Evolutionary conservation across 202 grass and related monocot genomes (phyloP).

Genomic region (Setaria viridis): DNA sequence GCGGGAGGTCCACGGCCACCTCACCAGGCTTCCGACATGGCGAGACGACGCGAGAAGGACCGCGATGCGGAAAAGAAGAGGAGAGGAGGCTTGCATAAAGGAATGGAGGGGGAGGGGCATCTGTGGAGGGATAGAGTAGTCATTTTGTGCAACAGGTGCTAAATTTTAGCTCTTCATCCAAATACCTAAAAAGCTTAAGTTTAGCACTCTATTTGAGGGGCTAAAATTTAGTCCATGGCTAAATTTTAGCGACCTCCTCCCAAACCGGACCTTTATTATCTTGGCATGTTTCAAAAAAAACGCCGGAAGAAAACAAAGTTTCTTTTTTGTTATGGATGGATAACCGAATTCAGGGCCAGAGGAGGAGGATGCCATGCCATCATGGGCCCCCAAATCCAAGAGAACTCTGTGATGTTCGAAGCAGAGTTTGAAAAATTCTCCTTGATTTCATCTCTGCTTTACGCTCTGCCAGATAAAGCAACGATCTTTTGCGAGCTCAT

Average conservation of each 20-base stretch:
- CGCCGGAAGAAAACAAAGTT: background rate
- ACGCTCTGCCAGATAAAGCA: constrained; percentile 12
- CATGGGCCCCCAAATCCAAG: constrained; percentile 7
- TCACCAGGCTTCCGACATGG: constrained; percentile 15
- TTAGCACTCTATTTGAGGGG: too few relatives aligned
- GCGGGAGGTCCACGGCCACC: constrained; percentile 66
- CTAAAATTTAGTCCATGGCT: too few relatives aligned
- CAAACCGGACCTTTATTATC: background rate
- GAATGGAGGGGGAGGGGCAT: too few relatives aligned
- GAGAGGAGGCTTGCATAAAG: too few relatives aligned
- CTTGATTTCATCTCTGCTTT: constrained; percentile 33
- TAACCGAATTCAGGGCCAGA: background rate
- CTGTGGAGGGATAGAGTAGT: too few relatives aligned
- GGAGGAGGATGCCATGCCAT: constrained; percentile 10
- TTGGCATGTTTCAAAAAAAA: background rate
- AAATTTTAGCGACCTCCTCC: too few relatives aligned
- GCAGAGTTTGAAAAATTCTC: background rate
- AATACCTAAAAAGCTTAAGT: too few relatives aligned
- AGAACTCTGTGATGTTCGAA: background rate
- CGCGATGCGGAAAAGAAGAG: too few relatives aligned
- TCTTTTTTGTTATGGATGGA: constrained; percentile 7
- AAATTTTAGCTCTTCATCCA: too few relatives aligned
- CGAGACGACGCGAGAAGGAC: too few relatives aligned
- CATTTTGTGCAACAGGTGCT: too few relatives aligned
- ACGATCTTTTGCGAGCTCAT: background rate